phyloP scores from a whole-genome alignment of 768 basidiomycete genomes.

The Lactarius psammicola region DNA sequence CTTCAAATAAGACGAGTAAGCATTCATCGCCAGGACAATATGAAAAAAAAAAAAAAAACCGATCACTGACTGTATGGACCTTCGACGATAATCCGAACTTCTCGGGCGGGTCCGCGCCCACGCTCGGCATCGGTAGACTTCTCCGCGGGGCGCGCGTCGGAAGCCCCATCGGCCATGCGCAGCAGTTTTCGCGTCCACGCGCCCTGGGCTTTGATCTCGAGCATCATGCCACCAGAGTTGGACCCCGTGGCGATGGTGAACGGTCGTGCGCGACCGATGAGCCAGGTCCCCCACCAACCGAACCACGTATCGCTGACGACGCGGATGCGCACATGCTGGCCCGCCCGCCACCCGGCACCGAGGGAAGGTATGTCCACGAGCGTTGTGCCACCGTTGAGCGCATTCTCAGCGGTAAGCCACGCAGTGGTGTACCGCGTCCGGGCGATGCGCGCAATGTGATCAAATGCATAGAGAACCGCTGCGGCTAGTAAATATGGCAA shows the following conservation, averaged over 20 bases:
- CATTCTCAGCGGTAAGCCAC: slow-evolving; percentile 45
- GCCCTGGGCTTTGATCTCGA: slow-evolving; percentile 51
- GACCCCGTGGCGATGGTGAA: slow-evolving; percentile 50
- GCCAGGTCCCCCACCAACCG: slow-evolving; percentile 34
- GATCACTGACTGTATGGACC: slow-evolving; percentile 50
- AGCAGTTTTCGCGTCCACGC: slow-evolving; percentile 49
- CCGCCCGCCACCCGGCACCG: slow-evolving; percentile 54
- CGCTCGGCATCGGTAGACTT: slow-evolving; percentile 21
- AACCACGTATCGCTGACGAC: slow-evolving; percentile 42
- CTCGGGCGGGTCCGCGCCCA: slow-evolving; percentile 17
- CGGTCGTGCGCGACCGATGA: slow-evolving; percentile 22
- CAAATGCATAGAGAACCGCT: slow-evolving; percentile 43
- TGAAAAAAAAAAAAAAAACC: background rate
- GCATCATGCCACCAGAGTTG: slow-evolving; percentile 45
- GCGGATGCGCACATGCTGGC: slow-evolving; percentile 59
- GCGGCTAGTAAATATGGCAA: slow-evolving; percentile 45
- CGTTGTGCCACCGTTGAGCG: slow-evolving; percentile 42
- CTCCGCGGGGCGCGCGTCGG: slow-evolving; percentile 34
- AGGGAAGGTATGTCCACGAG: slow-evolving; percentile 46
- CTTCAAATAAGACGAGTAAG: slow-evolving; percentile 32
- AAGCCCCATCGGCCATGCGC: slow-evolving; percentile 40
- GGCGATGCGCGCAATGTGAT: slow-evolving; percentile 45
- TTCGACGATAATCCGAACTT: slow-evolving; percentile 46
- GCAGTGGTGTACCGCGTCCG: slow-evolving; percentile 49
- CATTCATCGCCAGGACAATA: background rate